Base-by-base conservation (phyloP, 2,329 filamentous ascomycete species). In the Diaporthe vaccinii region DNA sequence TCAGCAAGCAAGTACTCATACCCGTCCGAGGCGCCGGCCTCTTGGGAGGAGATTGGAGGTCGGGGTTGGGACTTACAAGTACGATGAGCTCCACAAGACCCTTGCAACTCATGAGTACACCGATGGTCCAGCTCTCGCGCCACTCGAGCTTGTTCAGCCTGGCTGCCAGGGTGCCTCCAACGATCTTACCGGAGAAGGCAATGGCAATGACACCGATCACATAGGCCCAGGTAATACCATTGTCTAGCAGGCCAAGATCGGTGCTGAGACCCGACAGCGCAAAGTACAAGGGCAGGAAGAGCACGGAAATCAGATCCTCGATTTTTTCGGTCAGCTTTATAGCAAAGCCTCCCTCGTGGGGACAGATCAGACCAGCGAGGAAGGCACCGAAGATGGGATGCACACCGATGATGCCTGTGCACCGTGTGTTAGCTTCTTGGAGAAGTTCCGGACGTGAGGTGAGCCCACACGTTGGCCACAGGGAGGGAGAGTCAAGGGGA, bases 381-480 rank as follows among this genome's bases (percentile, higher is more conserved):
- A 98, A 98, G 4, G 93, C 95, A 57, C 96, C 96, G 80, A 98
- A 98, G 81, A 98, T 98, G 74, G 96, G 91, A 82, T 98, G 96
- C 1, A 98, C 92, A 62, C 96, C 96, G 80, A 98, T 98, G 76
- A 97, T 93, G 74, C 93, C 88, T 72, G 8, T 7, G 71, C 75
- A 53, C 75, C 70, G 36, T 12, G 39, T 17, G 49, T 73, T 25
- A 51, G 41, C 31, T 22, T 53, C 31, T 22, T 53, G 17, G 72
- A 28, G 28, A 8, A 22, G 55, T 22, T 10, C 7, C 10, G 25
- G 4, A 34, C 15, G 15, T 46, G 39, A 7, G 8, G 7, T 46
- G 59, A 8, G 17, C 14, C 3, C 58, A 61, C 12, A 22, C 22
- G 58, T 3, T 4, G n/a, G 39, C 15, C 6, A 25, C 4, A 17